These are phyloP conservation scores for Anthoceros angustus DNA, from an alignment of 225 moss, liverwort and hornwort genomes.

Conservation along the genomic window DNA sequence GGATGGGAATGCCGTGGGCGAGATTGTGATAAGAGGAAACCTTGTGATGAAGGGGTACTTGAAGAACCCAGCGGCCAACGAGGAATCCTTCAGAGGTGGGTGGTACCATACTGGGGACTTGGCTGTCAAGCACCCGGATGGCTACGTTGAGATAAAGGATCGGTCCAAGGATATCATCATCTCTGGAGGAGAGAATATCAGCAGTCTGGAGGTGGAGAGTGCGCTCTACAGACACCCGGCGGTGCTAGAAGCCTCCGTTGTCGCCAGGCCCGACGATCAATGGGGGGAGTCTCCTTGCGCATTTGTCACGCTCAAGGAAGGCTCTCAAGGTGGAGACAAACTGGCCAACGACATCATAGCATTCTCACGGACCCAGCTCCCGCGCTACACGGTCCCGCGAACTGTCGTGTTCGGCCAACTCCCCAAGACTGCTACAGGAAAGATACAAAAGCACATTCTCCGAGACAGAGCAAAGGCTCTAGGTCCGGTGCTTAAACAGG, in stretches of 20 bases:
- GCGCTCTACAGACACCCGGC: slow-evolving; percentile 44
- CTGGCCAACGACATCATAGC: slow-evolving; percentile 20
- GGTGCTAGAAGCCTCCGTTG: slow-evolving; percentile 60
- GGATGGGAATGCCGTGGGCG: slow-evolving; percentile 53
- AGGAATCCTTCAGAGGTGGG: slow-evolving; percentile 43
- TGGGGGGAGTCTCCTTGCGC: slow-evolving; percentile 79
- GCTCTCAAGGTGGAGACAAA: not conserved
- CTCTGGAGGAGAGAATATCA: slow-evolving; percentile 74
- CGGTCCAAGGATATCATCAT: slow-evolving; percentile 72
- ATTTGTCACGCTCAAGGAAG: slow-evolving; percentile 36
- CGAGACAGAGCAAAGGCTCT: slow-evolving; percentile 24
- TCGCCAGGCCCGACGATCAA: slow-evolving; percentile 40
- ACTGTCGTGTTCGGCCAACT: slow-evolving; percentile 41
- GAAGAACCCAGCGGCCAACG: slow-evolving; percentile 40
- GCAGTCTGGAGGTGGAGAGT: slow-evolving; percentile 69
- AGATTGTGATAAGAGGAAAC: slow-evolving; percentile 55
- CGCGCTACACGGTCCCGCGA: slow-evolving; percentile 34
- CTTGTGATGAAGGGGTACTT: slow-evolving; percentile 70
- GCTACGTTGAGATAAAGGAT: slow-evolving; percentile 65
- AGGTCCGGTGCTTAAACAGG: slow-evolving; percentile 9
- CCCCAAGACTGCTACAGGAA: slow-evolving; percentile 48
- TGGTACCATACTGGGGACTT: slow-evolving; percentile 88
- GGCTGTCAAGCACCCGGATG: slow-evolving; percentile 56
- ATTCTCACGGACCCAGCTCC: slow-evolving; percentile 27
- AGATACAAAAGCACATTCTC: slow-evolving; percentile 43